These are phyloP conservation scores for Tillandsia fasciculata DNA, from an alignment of 176 grass and related monocot genomes.

Conservation along the genomic window DNA sequence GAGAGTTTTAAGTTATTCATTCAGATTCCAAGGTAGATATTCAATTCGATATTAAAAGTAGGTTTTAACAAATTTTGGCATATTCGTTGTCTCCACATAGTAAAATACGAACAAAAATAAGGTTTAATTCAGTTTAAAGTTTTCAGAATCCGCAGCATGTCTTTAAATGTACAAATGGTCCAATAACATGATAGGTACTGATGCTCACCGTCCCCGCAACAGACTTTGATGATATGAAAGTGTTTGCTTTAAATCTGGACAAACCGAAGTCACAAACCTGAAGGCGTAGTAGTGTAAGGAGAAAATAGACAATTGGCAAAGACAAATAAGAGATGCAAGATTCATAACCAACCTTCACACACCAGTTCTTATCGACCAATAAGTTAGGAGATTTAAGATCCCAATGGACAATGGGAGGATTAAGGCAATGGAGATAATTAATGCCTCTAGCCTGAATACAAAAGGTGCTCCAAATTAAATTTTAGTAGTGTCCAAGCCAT, in stretches of 20 bases:
- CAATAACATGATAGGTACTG: neutral
- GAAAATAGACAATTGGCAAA: conserved; percentile 6
- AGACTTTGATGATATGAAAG: conserved; percentile 94
- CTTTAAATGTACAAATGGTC: neutral
- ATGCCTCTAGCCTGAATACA: conserved; percentile 78
- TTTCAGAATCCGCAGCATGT: neutral
- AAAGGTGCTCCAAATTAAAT: neutral
- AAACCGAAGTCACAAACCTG: conserved; percentile 96
- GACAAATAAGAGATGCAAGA: conserved; percentile 9
- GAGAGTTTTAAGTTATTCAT: neutral
- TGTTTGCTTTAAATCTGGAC: conserved; percentile 94
- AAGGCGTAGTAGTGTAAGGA: conserved; percentile 3
- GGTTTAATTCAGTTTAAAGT: neutral
- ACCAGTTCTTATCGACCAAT: conserved; percentile 95
- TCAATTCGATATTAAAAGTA: neutral
- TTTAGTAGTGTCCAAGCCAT: neutral
- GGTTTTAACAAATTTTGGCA: neutral
- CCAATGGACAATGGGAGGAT: conserved; percentile 96
- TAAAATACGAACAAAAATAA: neutral
- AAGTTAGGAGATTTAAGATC: conserved; percentile 96
- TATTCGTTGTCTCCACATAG: neutral
- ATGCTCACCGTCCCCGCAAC: conserved; percentile 81
- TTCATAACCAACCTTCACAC: conserved; percentile 60
- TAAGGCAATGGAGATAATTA: conserved; percentile 94
- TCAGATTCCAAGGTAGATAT: neutral